Conservation (phyloP, 495 filamentous ascomycete genomes). For the Penicillium herquei region DNA sequence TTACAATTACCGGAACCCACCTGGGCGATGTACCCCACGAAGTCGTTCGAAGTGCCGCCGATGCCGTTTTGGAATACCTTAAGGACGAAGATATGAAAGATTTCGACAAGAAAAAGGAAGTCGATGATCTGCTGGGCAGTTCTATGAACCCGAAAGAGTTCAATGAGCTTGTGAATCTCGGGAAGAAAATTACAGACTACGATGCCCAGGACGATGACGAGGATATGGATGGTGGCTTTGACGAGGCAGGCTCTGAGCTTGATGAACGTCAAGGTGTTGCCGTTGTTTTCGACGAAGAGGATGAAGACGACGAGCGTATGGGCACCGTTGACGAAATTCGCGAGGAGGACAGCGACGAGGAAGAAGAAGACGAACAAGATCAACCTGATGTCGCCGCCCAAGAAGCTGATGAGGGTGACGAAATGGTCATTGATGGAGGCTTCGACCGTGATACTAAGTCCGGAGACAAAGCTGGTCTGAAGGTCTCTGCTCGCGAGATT, state of each 20-base stretch:
- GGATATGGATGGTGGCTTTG: conserved; percentile 67
- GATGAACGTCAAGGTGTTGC: conserved; percentile 96
- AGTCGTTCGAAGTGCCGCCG: conserved; percentile 91
- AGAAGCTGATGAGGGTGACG: conserved; percentile 53
- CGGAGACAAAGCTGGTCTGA: conserved; percentile 52
- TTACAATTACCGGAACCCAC: conserved; percentile 82
- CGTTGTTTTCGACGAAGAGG: conserved; percentile 93
- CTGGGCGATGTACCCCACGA: conserved; percentile 93
- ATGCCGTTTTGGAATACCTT: conserved; percentile 84
- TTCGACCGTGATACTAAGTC: conserved; percentile 37
- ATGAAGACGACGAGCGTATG: conserved; percentile 82
- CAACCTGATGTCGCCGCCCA: conserved; percentile 43
- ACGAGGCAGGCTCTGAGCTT: conserved; percentile 67
- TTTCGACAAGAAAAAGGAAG: conserved; percentile 96
- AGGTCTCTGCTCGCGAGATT: conserved; percentile 79
- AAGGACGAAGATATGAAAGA: conserved; percentile 97
- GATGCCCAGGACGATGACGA: conserved; percentile 96
- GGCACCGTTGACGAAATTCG: conserved; percentile 74
- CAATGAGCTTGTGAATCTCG: conserved; percentile 93
- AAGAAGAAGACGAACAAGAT: conserved; percentile 55
- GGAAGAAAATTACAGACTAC: conserved; percentile 99
- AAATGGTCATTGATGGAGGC: conserved; percentile 77
- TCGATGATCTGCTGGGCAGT: conserved; percentile 86
- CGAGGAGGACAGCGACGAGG: conserved; percentile 78
- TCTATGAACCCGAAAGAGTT: conserved; percentile 87